Percentiles rank a stretch among this genome's conserved stretches.
Conservation (phyloP, 345 rosid genomes). For the Euphorbia lathyris region DNA sequence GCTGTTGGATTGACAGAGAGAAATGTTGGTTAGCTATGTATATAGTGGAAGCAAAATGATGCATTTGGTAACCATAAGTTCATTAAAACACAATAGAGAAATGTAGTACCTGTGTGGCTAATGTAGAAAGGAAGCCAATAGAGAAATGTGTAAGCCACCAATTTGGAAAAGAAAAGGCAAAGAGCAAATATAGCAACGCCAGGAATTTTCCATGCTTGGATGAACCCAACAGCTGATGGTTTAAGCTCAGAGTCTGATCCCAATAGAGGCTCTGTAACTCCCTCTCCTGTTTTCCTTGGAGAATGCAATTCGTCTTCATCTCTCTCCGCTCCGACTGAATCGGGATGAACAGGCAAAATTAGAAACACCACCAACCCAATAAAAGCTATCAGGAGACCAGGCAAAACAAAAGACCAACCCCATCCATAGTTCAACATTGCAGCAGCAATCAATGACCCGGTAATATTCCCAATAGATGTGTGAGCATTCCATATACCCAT, state of each 20-base stretch:
- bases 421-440: slow-evolving; percentile 77
- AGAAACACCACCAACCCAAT: slow-evolving; percentile 61
- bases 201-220: slow-evolving; percentile 92
- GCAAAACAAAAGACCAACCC: slow-evolving; percentile 96
- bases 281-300: slow-evolving; percentile 47
- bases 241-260: slow-evolving; percentile 31
- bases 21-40: neutral
- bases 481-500: slow-evolving; percentile 99
- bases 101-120: slow-evolving; percentile 71
- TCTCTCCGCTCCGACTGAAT: slow-evolving; percentile 55
- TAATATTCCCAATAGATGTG: slow-evolving; percentile 85
- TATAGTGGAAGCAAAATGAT: neutral
- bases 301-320: slow-evolving; percentile 50
- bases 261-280: slow-evolving; percentile 48
- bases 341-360: slow-evolving; percentile 73
- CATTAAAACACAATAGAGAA: no score
- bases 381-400: slow-evolving; percentile 57
- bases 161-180: slow-evolving; percentile 89
- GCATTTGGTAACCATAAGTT: neutral
- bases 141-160: slow-evolving; percentile 95
- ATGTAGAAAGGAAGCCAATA: slow-evolving; percentile 98
- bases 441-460: slow-evolving; percentile 76
- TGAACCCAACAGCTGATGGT: slow-evolving; percentile 75
- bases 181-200: slow-evolving; percentile 94
- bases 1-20: slow-evolving; percentile 39